Evolutionary conservation across 208 protist species (phyloP).

Genomic region (Trypanosoma boissoni): DNA sequence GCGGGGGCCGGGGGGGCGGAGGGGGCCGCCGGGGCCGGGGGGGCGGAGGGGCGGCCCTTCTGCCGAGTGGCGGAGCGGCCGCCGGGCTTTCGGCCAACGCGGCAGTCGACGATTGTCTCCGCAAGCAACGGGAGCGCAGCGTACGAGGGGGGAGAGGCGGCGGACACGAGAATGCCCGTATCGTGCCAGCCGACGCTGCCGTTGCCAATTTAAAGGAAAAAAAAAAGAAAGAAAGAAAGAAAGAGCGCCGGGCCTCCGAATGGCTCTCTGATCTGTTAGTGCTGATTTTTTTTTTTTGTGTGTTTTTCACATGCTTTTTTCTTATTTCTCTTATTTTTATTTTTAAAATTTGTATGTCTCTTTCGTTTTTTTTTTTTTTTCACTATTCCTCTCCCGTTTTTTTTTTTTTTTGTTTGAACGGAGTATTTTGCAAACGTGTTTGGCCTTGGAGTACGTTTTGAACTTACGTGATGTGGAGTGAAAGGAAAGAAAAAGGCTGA

Average conservation of each 20-base stretch:
- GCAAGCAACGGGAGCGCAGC: constrained; percentile 42
- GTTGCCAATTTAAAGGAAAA: constrained; percentile 2
- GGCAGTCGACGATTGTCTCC: constrained; percentile 52
- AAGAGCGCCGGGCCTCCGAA: background rate
- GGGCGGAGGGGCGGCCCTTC: constrained; percentile 12
- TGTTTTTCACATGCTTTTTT: background rate
- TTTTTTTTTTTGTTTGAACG: constrained; percentile 21
- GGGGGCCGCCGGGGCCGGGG: background rate
- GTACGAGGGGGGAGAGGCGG: background rate
- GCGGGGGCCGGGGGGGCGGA: constrained; percentile 3
- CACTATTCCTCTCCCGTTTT: constrained; percentile 13
- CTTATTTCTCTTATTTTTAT: constrained; percentile 1
- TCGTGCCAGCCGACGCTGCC: background rate
- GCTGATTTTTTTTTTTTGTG: constrained; percentile 10
- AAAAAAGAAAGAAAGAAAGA: too few relatives aligned
- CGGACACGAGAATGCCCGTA: background rate
- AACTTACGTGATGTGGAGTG: too few relatives aligned
- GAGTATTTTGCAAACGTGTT: too few relatives aligned
- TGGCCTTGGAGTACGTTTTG: too few relatives aligned
- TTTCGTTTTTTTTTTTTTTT: constrained; percentile 25
- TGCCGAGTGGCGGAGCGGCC: constrained; percentile 26
- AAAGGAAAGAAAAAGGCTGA: constrained; percentile 5
- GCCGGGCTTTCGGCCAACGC: constrained; percentile 11
- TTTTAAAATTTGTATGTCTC: constrained; percentile 4
- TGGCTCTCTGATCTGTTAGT: background rate